Evolutionary conservation across 106 monocot species (phyloP), one percentile per base, ranked within the genome.

Genomic region (Hemerocallis citrina): DNA sequence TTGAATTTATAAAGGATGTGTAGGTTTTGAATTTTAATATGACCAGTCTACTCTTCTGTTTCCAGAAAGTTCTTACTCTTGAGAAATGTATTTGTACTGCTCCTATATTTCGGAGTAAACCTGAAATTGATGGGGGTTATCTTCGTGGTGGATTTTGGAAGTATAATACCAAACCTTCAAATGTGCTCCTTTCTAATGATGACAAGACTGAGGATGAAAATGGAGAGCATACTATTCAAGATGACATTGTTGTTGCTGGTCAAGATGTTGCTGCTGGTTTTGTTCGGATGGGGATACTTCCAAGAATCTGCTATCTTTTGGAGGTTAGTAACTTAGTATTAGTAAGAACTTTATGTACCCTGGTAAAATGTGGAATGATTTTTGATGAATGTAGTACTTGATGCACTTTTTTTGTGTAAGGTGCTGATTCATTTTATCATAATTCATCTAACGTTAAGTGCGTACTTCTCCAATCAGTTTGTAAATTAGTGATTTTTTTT

Each of bases 81-180:
- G 68, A 73, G 52, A 88, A 70, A 48, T 59, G 54, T 75, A 48
- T 76, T 59, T 91, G 57, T 65, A 92, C 79, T 29, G 87, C 98
- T 63, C 91, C 98, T 46, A 73, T 98, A 56, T 88, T 98, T 75
- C 83, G 98, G 29, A 73, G 65, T 54, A 92, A 77, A 51, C 82
- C 91, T 42, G 85, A 92, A 31, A 49, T 80, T 35, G 63, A 80
- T 75, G 44, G 52, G 63, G 87, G 92, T 59, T 92, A 85, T 79
- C 77, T 98, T 80, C 81, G 70, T 52, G 88, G 91, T 64, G 98
- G 98, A 54, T 92, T 82, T 65, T 98, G 98, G 98, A 98, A 98
- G 58, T 98, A 92, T 70, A 98, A 67, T 55, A 75, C 88, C 72
- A 98, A 98, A 44, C 68, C 81, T 60, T 88, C 91, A 52, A 88